These are phyloP conservation scores for Pezicula radicicola DNA, from an alignment of 2,329 filamentous ascomycete species.

Conservation along the genomic window DNA sequence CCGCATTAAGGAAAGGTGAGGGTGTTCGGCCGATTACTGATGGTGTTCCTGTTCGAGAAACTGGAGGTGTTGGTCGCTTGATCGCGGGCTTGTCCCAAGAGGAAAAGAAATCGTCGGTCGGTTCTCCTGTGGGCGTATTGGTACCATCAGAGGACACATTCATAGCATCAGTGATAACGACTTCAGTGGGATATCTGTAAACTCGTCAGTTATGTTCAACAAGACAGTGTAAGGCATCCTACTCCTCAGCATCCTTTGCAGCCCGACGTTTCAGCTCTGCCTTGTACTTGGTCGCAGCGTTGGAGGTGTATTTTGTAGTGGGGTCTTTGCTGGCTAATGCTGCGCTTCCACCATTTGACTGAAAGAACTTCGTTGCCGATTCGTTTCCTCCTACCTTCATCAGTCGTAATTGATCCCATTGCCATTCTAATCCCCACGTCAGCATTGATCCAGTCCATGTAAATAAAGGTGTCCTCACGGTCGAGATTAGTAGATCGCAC, in stretches of 20 bases:
- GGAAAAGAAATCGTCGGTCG: slow-evolving; percentile 94
- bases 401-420: slow-evolving; percentile 95
- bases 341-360: slow-evolving; percentile 90
- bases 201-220: slow-evolving; percentile 15
- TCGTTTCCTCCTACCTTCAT: slow-evolving; percentile 99
- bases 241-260: slow-evolving; percentile 81
- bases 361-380: slow-evolving; percentile 97
- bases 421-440: slow-evolving; percentile 66
- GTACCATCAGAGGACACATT: slow-evolving; percentile 59
- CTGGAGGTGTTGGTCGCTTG: slow-evolving; percentile 91
- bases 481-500: slow-evolving; percentile 98
- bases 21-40: slow-evolving; percentile 75
- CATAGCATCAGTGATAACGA: slow-evolving; percentile 74
- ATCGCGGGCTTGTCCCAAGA: slow-evolving; percentile 98
- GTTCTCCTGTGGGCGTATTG: slow-evolving; percentile 76
- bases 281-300: slow-evolving; percentile 95
- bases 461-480: slow-evolving; percentile 59
- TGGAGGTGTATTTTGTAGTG: slow-evolving; percentile 95
- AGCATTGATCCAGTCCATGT: slow-evolving; percentile 9
- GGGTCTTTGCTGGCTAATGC: slow-evolving; percentile 94
- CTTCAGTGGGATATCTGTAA: slow-evolving; percentile 75
- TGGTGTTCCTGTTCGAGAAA: slow-evolving; percentile 86
- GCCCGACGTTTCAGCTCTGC: slow-evolving; percentile 89
- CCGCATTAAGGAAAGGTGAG: slow-evolving; percentile 85
- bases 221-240: slow-evolving; percentile 32